Percentiles rank a stretch among this genome's conserved stretches.
phyloP scores from a whole-genome alignment of 164 flowering plant genomes.

The Santalum album region DNA sequence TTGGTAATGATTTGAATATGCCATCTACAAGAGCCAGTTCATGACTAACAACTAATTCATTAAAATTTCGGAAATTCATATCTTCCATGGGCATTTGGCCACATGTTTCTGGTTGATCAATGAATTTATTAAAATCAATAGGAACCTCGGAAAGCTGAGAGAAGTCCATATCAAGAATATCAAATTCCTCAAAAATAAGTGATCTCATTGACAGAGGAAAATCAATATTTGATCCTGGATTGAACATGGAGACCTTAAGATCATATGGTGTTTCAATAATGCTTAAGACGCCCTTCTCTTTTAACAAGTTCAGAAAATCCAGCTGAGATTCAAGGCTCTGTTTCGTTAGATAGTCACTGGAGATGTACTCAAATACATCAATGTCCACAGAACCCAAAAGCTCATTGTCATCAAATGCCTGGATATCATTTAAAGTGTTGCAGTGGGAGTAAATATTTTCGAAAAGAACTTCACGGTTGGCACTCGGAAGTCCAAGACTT shows the following conservation, averaged over 20 bases:
- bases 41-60: conserved; percentile 51
- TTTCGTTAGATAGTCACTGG: conserved; percentile 18
- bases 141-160: conserved; percentile 23
- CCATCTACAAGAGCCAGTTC: conserved; percentile 70
- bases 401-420: conserved; percentile 22
- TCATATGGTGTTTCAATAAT: conserved; percentile 16
- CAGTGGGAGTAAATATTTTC: conserved; percentile 21
- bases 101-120: conserved; percentile 24
- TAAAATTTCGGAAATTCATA: conserved; percentile 33
- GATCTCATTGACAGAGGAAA: conserved; percentile 9
- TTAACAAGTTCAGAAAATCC: conserved; percentile 15
- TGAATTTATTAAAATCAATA: conserved; percentile 13
- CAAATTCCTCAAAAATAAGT: conserved; percentile 50
- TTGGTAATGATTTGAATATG: conserved; percentile 64
- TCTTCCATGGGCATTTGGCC: conserved; percentile 34
- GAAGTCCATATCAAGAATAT: conserved; percentile 34
- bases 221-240: conserved; percentile 15
- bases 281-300: conserved; percentile 33
- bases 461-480: conserved; percentile 30
- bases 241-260: conserved; percentile 12
- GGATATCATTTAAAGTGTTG: conserved; percentile 17
- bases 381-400: conserved; percentile 30
- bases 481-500: conserved; percentile 17
- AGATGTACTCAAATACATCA: conserved; percentile 28
- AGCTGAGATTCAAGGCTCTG: conserved; percentile 23